Evolutionary conservation across 2,329 filamentous ascomycete genomes (phyloP), one percentile per base, ranked within the genome.

Genomic region (Apiospora rasikravindrae): DNA sequence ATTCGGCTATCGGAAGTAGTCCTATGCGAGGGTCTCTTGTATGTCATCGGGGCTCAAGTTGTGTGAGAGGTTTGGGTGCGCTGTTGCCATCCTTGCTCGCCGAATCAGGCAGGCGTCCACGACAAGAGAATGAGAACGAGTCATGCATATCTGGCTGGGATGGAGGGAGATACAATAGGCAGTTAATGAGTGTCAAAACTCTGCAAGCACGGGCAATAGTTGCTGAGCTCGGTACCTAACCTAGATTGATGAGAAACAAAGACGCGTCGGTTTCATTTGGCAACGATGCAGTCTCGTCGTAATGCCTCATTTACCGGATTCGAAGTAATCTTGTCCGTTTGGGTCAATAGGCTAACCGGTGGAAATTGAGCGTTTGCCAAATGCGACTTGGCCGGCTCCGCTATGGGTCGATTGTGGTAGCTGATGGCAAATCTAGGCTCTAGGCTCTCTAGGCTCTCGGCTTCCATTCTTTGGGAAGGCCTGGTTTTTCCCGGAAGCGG

Each of bases 291-390:
- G 33, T 22, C 33, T 64, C 29, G 57, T 40, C 19, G 57, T 40
- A 64, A 64, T 64, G 57, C 57, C 57, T 64, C 57, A 64, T 64
- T 64, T 64, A 40, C 57, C 57, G n/a, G 22, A 7, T 64, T 33
- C 14, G 53, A 61, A 19, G 53, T 61, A 19, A 64, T 64, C 57
- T 24, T 64, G 33, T 64, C 22, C 53, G 10, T 57, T 61, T 61
- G 53, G 53, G 53, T 61, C 44, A 61, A 61, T 61, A 61, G 53
- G 53, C 33, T 64, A 24, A n/a, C 57, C 22, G n/a, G 57, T 64
- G 57, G 57, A 64, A 40, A 64, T 64, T 64, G 33, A 40, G 33
- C 22, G 40, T 19, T n/a, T 64, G 57, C 57, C 57, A 64, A 64
- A 64, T 40, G 57, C 33, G 57, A 40, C 57, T 8, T 40, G 57